Percentiles rank a stretch among this genome's conserved stretches.
Conservation (phyloP, 2,329 filamentous ascomycete genomes). For the Fusarium chuoi region DNA sequence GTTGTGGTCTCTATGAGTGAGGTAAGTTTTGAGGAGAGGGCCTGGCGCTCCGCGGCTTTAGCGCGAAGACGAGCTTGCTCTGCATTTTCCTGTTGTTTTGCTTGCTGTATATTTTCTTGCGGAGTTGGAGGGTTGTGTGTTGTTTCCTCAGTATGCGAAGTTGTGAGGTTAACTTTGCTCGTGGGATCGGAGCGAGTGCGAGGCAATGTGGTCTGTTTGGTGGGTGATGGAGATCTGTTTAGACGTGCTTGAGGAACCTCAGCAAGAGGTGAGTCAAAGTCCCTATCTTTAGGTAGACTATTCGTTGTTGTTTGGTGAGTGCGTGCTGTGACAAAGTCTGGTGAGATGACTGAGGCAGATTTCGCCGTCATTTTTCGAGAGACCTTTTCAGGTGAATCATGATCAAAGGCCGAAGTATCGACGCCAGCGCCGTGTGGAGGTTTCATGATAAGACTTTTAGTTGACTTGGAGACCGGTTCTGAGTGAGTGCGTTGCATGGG, state of each 20-base stretch:
- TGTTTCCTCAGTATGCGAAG: slow-evolving; percentile 1
- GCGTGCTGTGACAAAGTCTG: slow-evolving; percentile 56
- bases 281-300: slow-evolving; percentile 35
- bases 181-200: slow-evolving; percentile 54
- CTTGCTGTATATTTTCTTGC: slow-evolving; percentile 4
- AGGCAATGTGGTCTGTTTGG: slow-evolving; percentile 38
- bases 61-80: slow-evolving; percentile 44
- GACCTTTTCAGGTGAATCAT: slow-evolving; percentile 41
- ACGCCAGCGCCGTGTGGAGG: slow-evolving; percentile 44
- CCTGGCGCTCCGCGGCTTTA: slow-evolving; percentile 53
- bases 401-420: slow-evolving; percentile 54
- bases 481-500: slow-evolving; percentile 37
- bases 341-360: slow-evolving; percentile 41
- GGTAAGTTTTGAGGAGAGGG: slow-evolving; percentile 55
- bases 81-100: slow-evolving; percentile 25
- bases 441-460: slow-evolving; percentile 27
- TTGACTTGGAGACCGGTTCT: slow-evolving; percentile 23
- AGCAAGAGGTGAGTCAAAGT: slow-evolving; percentile 51
- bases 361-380: slow-evolving; percentile 14
- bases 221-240: slow-evolving; percentile 54
- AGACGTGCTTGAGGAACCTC: slow-evolving; percentile 54
- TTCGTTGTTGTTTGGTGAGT: slow-evolving; percentile 49
- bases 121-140: neutral
- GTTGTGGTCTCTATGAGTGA: slow-evolving; percentile 52
- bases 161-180: slow-evolving; percentile 5